Conservation (phyloP, 306 rosid species). For the Cucumis melo region DNA sequence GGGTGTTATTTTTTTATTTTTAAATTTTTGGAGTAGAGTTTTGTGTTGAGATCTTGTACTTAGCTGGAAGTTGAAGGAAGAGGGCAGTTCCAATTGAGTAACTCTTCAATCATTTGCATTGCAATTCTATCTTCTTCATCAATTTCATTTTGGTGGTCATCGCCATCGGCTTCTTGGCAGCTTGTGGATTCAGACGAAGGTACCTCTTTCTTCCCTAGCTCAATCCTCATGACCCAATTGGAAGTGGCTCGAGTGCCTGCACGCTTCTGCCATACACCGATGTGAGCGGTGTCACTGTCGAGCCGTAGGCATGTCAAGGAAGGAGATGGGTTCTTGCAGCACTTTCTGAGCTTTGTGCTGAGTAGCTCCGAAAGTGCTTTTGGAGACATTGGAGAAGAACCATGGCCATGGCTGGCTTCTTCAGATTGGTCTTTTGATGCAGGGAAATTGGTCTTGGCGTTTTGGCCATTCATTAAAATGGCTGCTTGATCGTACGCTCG, state of each 20-base stretch:
- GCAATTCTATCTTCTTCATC: conserved; percentile 75
- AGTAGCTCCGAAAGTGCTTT: conserved; percentile 83
- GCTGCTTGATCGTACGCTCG: conserved; percentile 97
- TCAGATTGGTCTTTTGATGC: conserved; percentile 11
- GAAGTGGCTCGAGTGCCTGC: conserved; percentile 67
- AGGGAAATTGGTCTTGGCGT: conserved; percentile 90
- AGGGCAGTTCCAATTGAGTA: conserved; percentile 62
- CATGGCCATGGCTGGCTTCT: neutral
- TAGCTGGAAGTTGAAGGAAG: conserved; percentile 18
- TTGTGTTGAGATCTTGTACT: conserved; percentile 2
- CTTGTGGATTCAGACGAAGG: neutral
- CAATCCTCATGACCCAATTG: conserved; percentile 87
- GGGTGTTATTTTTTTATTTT: neutral
- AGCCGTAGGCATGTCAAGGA: conserved; percentile 88
- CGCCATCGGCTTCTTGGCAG: conserved; percentile 6
- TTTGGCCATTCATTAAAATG: conserved; percentile 82
- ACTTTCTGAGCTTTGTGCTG: conserved; percentile 67
- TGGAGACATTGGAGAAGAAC: conserved; percentile 6
- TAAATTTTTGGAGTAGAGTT: neutral
- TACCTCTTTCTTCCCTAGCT: conserved; percentile 52
- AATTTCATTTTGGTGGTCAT: neutral
- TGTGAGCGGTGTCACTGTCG: conserved; percentile 83
- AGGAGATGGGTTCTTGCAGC: conserved; percentile 84
- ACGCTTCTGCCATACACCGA: conserved; percentile 94
- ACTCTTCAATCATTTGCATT: conserved; percentile 91